phyloP scores from a whole-genome alignment of 2,329 filamentous ascomycete species.

The Trichophyton mentagrophytes region DNA sequence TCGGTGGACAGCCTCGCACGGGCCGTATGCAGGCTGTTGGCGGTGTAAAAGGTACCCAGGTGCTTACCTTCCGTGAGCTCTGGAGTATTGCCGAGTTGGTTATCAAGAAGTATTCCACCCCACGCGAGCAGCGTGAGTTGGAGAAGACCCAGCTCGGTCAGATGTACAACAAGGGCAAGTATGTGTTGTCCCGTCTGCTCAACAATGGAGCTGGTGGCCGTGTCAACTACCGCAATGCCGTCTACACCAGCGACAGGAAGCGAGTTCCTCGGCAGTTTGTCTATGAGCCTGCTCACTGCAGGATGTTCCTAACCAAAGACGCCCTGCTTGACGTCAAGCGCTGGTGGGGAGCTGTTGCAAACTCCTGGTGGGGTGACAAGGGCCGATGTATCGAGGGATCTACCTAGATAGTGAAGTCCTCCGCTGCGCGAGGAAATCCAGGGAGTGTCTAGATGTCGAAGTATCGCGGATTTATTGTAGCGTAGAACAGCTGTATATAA shows the following conservation, averaged over 20 bases:
- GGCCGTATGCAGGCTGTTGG: conserved; percentile 50
- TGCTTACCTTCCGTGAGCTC: conserved; percentile 21
- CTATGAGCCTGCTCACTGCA: conserved; percentile 48
- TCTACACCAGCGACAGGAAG: conserved; percentile 32
- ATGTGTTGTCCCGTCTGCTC: conserved; percentile 11
- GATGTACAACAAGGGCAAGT: conserved; percentile 9
- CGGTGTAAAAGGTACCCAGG: conserved; percentile 44
- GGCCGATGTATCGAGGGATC: conserved; percentile 21
- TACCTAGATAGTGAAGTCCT: neutral
- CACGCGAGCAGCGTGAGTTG: conserved; percentile 8
- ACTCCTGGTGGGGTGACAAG: conserved; percentile 27
- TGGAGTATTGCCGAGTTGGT: conserved; percentile 5
- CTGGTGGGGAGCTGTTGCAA: conserved; percentile 39
- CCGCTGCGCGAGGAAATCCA: too few species aligned
- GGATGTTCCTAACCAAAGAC: conserved; percentile 45
- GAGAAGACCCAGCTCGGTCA: conserved; percentile 11
- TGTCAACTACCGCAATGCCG: conserved; percentile 36
- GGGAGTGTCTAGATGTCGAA: too few species aligned
- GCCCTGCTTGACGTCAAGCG: conserved; percentile 41
- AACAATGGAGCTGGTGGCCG: conserved; percentile 19
- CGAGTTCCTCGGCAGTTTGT: conserved; percentile 46
- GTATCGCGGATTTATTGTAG: too few species aligned
- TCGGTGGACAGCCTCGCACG: conserved; percentile 46
- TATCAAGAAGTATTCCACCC: conserved; percentile 4
- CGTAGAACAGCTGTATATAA: too few species aligned